These are phyloP conservation scores for Tetrahymena malaccensis DNA, from an alignment of 73 alveolate species.

Conservation along the genomic window DNA sequence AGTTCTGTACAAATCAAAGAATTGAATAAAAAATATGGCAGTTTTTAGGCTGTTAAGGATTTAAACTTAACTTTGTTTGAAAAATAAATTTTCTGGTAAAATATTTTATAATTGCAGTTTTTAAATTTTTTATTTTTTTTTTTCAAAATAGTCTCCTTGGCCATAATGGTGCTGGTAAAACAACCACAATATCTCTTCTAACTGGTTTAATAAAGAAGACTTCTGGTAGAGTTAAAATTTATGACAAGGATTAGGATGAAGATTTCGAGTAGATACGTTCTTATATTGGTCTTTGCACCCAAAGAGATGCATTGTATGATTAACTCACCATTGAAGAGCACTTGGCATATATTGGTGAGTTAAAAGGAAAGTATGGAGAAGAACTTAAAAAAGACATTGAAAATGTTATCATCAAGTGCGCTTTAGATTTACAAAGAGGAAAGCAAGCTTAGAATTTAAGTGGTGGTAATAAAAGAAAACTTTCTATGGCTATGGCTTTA, in stretches of 20 bases:
- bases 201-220: constrained; percentile 35
- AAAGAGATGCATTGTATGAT: constrained; percentile 44
- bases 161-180: constrained; percentile 57
- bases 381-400: background rate
- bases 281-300: constrained; percentile 47
- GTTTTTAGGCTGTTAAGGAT: background rate
- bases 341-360: constrained; percentile 33
- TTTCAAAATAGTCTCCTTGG: constrained; percentile 31
- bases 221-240: background rate
- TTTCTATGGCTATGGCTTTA: constrained; percentile 83
- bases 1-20: background rate
- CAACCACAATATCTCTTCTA: constrained; percentile 29
- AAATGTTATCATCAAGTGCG: constrained; percentile 21
- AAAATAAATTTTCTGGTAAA: background rate
- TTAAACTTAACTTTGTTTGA: background rate
- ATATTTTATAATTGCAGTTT: background rate
- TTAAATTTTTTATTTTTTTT: background rate
- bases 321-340: constrained; percentile 49
- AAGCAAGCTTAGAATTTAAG: constrained; percentile 58
- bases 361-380: constrained; percentile 33
- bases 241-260: background rate
- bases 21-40: background rate
- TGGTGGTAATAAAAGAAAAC: constrained; percentile 89
- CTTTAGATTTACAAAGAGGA: constrained; percentile 49
- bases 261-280: constrained; percentile 9